phyloP scores from a whole-genome alignment of 768 basidiomycete species.

The Kwoniella botswanensis region DNA sequence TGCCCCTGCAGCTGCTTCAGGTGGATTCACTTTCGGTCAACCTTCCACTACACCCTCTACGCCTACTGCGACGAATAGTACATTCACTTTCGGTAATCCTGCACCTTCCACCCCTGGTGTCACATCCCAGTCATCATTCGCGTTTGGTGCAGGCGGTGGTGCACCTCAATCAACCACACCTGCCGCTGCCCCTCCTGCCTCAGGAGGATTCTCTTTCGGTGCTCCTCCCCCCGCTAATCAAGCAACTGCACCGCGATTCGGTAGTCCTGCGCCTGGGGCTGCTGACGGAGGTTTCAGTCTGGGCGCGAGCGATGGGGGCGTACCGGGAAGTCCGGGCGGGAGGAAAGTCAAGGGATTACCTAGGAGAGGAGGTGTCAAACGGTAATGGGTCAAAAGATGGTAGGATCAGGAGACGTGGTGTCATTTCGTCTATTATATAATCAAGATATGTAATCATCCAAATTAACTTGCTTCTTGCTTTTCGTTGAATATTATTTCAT shows the following conservation, averaged over 20 bases:
- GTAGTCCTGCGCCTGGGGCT: slow-evolving; percentile 26
- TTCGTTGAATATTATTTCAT: too few relatives aligned
- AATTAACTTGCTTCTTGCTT: too few relatives aligned
- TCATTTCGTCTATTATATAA: too few relatives aligned
- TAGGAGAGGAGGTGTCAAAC: slow-evolving; percentile 26
- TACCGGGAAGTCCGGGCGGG: slow-evolving; percentile 26
- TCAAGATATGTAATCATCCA: not conserved
- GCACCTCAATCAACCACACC: slow-evolving; percentile 15
- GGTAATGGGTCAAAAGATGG: not conserved
- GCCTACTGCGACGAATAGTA: not conserved
- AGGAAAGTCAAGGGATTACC: slow-evolving; percentile 25
- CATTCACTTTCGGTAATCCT: slow-evolving; percentile 12
- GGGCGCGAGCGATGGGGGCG: slow-evolving; percentile 18
- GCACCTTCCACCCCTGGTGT: slow-evolving; percentile 4
- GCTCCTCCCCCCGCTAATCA: slow-evolving; percentile 13
- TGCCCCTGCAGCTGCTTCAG: slow-evolving; percentile 10
- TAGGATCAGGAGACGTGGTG: not conserved
- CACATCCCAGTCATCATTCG: slow-evolving; percentile 1
- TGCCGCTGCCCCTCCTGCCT: slow-evolving; percentile 17
- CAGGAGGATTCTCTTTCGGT: slow-evolving; percentile 21
- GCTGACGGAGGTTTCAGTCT: slow-evolving; percentile 26
- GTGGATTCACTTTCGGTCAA: slow-evolving; percentile 24
- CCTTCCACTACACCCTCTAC: slow-evolving; percentile 7
- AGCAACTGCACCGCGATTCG: slow-evolving; percentile 17
- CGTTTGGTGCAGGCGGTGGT: slow-evolving; percentile 7